Evolutionary conservation across 495 filamentous ascomycete species (phyloP).

Genomic region (Xylaria telfairii): DNA sequence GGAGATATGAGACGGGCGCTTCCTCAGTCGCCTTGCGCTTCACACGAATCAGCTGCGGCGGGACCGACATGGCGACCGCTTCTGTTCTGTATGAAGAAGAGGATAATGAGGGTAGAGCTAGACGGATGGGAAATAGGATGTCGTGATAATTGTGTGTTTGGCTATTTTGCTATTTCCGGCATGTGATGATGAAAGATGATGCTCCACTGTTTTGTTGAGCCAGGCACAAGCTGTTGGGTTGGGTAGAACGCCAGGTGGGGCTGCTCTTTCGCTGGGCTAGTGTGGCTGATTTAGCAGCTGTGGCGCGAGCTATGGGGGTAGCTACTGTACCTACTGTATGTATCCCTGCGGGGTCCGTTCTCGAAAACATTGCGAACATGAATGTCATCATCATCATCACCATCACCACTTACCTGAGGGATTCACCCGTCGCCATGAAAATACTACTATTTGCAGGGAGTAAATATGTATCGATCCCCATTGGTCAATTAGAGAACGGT

Average conservation of each 20-base stretch:
- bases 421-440: not conserved
- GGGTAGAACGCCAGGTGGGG: no score
- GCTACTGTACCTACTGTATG: not conserved
- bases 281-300: not conserved
- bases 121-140: not conserved
- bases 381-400: not conserved
- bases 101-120: not conserved
- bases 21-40: conserved; percentile 63
- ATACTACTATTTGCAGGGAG: no score
- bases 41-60: conserved; percentile 57
- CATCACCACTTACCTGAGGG: no score
- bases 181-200: conserved; percentile 12
- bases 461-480: no score
- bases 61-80: conserved; percentile 50
- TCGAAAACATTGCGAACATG: no score
- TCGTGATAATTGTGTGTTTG: not conserved
- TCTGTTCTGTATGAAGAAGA: not conserved
- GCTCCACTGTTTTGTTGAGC: not conserved
- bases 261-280: not conserved
- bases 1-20: conserved; percentile 56
- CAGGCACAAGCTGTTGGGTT: not conserved
- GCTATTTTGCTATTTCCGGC: not conserved
- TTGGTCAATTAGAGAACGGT: no score
- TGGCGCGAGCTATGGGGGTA: conserved; percentile 19
- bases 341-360: not conserved